A percentile compares a stretch with the other conserved stretches of the same genome.
Evolutionary conservation across 2,329 filamentous ascomycete genomes (phyloP).

Genomic region (Talaromyces sp.): DNA sequence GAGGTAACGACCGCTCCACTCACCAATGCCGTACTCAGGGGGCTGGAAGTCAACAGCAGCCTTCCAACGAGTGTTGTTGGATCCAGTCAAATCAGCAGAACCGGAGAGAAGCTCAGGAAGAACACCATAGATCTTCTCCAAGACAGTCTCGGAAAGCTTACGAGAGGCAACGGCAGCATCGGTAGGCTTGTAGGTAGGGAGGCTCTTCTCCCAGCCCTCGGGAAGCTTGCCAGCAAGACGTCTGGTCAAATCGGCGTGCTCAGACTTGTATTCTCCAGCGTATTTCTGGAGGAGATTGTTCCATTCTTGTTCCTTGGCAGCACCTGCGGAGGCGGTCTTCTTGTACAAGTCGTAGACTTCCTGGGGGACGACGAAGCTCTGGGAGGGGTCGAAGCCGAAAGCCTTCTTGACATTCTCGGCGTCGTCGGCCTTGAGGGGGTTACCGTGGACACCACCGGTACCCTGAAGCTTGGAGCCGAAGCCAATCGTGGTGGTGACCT

Average conservation of each 20-base stretch:
- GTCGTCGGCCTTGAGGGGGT: conserved; percentile 91
- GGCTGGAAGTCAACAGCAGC: conserved; percentile 96
- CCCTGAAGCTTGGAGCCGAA: conserved; percentile 91
- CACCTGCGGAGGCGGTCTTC: conserved; percentile 81
- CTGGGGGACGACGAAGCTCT: conserved; percentile 90
- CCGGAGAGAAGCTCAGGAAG: conserved; percentile 92
- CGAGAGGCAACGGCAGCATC: conserved; percentile 86
- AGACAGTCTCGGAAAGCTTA: conserved; percentile 92
- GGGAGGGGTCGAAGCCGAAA: conserved; percentile 92
- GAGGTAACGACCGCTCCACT: conserved; percentile 83
- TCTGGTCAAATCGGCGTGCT: conserved; percentile 76
- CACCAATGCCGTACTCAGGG: conserved; percentile 76
- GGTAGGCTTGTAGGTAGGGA: conserved; percentile 83
- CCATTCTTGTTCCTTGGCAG: conserved; percentile 90
- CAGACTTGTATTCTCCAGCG: conserved; percentile 68
- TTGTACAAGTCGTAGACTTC: conserved; percentile 88
- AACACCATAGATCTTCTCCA: conserved; percentile 77
- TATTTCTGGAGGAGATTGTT: conserved; percentile 91
- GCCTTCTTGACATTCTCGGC: conserved; percentile 88
- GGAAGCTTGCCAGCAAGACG: conserved; percentile 80
- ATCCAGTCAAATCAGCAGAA: conserved; percentile 95
- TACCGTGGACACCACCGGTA: conserved; percentile 93
- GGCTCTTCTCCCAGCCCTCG: conserved; percentile 91
- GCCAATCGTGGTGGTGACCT: conserved; percentile 95
- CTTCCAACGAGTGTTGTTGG: conserved; percentile 99